Evolutionary conservation across 2,329 filamentous ascomycete genomes (phyloP), one percentile per base, ranked within the genome.

Genomic region (Sclerotinia subarctica): DNA sequence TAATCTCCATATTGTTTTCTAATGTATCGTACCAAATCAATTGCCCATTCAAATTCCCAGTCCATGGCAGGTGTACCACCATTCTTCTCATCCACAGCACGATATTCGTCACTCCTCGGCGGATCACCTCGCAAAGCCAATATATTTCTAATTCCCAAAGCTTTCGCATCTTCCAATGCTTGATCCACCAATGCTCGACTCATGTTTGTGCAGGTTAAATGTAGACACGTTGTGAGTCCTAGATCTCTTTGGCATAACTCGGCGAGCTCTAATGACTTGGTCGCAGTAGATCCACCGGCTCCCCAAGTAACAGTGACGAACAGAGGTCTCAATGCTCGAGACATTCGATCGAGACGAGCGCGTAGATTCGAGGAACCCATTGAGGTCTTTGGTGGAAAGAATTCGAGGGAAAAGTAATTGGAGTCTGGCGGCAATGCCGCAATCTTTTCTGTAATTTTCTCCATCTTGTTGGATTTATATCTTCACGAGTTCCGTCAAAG

Each of bases 281-380:
- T 86, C 5, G 93, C 90, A 0, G 95, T 99, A 72, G 91, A 96
- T 64, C 95, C 95, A 70, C 95, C 95, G 35, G 95, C 95, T 64
- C 95, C 95, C 95, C 95, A 99, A 64, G 95, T 99, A 64, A 99
- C 93, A 69, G 94, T 98, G 70, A 99, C 92, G 77, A 99, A 99
- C 57, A 98, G 85, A 54, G 95, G 95, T 19, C 92, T 90, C 69
- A 99, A 84, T 19, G 93, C 94, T 72, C 92, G 88, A 62, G 95
- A 89, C 95, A 99, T 98, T 78, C 95, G 93, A 78, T 96, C 91
- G 69, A 99, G 88, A 77, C 95, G 93, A 72, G 92, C 91, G 78
- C 94, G 91, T 67, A 99, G 88, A 79, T 99, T 99, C 71, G 92
- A 90, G 76, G 95, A 96, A 72, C 95, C 95, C 89, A 96, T 97